Conservation (phyloP, 257 asterid species). For the Plantago ovata region DNA sequence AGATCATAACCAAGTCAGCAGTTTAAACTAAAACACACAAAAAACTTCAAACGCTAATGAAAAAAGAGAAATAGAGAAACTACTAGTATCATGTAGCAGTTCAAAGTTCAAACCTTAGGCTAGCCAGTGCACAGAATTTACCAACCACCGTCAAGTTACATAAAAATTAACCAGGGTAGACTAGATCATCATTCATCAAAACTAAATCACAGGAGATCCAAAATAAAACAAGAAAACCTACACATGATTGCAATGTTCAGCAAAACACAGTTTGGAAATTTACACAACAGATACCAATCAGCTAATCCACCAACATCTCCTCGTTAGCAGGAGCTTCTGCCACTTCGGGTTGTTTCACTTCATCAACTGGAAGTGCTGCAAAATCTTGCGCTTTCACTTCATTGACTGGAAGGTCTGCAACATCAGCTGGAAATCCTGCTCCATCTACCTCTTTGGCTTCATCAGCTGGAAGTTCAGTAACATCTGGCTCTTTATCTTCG, state of each 20-base stretch:
- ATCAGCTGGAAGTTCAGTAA: constrained; percentile 2
- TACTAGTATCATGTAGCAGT: too few relatives aligned
- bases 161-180: background rate
- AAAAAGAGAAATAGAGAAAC: too few relatives aligned
- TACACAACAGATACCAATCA: background rate
- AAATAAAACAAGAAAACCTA: constrained; percentile 3
- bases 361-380: background rate
- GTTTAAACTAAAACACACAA: too few relatives aligned
- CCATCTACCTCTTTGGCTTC: background rate
- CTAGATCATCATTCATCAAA: background rate
- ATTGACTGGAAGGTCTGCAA: too few relatives aligned
- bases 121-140: background rate
- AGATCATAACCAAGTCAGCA: too few relatives aligned
- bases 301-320: background rate
- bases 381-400: too few relatives aligned
- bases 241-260: background rate
- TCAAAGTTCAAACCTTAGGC: background rate
- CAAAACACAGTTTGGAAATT: background rate
- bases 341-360: background rate
- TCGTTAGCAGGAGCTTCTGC: background rate
- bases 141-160: background rate
- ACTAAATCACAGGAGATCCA: background rate
- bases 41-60: too few relatives aligned
- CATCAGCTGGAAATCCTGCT: too few relatives aligned
- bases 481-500: background rate